A percentile compares a stretch with the other conserved stretches of the same genome.
phyloP scores from a whole-genome alignment of 176 grass and related monocot species.

The Rhynchospora breviuscula region DNA sequence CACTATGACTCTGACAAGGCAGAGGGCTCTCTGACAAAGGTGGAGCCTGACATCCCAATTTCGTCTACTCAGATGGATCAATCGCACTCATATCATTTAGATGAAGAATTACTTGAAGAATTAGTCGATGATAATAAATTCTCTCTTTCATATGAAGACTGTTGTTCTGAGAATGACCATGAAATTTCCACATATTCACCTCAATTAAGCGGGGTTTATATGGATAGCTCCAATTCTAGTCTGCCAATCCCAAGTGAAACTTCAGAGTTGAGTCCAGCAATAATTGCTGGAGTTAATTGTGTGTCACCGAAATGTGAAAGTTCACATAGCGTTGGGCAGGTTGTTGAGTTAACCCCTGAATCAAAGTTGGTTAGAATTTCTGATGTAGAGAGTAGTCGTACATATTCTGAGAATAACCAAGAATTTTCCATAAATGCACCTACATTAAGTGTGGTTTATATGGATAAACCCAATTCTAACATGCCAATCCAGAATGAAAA shows the following conservation, averaged over 20 bases:
- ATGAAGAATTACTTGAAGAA: conserved; percentile 23
- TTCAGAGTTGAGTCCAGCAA: background rate
- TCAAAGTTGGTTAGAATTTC: background rate
- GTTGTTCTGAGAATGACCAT: conserved; percentile 20
- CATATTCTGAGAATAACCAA: conserved; percentile 14
- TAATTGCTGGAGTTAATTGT: background rate
- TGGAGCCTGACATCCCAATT: conserved; percentile 24
- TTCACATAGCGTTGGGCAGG: background rate
- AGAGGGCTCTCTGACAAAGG: conserved; percentile 48
- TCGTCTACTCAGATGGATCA: conserved; percentile 4
- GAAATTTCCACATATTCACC: conserved; percentile 37
- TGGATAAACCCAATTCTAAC: too few relatives aligned
- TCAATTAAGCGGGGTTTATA: background rate
- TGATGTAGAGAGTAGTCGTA: conserved; percentile 23
- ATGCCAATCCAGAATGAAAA: too few relatives aligned
- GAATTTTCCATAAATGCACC: conserved; percentile 33
- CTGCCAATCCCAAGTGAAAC: background rate
- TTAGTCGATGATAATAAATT: conserved; percentile 22
- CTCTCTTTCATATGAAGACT: conserved; percentile 28
- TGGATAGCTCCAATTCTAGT: background rate
- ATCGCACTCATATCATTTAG: background rate
- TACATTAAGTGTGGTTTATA: background rate
- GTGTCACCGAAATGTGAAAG: background rate
- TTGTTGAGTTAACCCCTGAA: background rate
- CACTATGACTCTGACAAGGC: conserved; percentile 86